These are phyloP conservation scores for Boletus semigastroideus DNA, from an alignment of 1,284 basidiomycete species.

Conservation along the genomic window DNA sequence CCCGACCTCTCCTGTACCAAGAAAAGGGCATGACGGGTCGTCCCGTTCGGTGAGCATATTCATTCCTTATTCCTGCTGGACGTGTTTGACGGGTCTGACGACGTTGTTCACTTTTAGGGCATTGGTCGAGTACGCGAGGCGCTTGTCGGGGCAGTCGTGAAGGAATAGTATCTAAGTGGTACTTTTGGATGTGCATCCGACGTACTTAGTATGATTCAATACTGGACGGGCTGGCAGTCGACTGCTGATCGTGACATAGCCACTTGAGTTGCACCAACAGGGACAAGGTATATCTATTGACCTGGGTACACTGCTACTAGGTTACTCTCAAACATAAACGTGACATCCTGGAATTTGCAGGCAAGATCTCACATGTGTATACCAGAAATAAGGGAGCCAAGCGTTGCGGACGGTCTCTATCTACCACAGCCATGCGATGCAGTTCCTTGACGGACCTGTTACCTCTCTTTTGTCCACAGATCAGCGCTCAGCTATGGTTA, in stretches of 20 bases:
- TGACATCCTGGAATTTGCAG: neutral
- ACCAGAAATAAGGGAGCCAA: too few relatives aligned
- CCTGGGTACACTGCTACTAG: too few relatives aligned
- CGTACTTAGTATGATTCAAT: neutral
- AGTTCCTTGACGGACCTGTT: too few relatives aligned
- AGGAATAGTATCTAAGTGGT: neutral
- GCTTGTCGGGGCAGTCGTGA: slow-evolving; percentile 24
- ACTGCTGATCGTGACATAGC: neutral
- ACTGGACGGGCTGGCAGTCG: neutral
- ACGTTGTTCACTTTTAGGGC: slow-evolving; percentile 15
- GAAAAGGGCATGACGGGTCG: slow-evolving; percentile 81
- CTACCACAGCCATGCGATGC: too few relatives aligned
- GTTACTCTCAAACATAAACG: neutral
- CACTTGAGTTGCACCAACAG: neutral
- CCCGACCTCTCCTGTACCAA: slow-evolving; percentile 60
- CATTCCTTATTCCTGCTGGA: neutral
- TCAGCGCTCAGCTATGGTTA: too few relatives aligned
- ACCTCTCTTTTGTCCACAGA: too few relatives aligned
- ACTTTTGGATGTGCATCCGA: neutral
- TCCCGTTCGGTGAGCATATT: slow-evolving; percentile 49
- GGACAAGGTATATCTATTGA: too few relatives aligned
- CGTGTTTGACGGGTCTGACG: neutral
- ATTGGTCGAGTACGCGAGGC: slow-evolving; percentile 28
- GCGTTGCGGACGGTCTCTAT: neutral
- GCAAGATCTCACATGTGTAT: neutral